These are phyloP conservation scores for Suillus variegatus DNA, from an alignment of 768 basidiomycete species.

Conservation along the genomic window DNA sequence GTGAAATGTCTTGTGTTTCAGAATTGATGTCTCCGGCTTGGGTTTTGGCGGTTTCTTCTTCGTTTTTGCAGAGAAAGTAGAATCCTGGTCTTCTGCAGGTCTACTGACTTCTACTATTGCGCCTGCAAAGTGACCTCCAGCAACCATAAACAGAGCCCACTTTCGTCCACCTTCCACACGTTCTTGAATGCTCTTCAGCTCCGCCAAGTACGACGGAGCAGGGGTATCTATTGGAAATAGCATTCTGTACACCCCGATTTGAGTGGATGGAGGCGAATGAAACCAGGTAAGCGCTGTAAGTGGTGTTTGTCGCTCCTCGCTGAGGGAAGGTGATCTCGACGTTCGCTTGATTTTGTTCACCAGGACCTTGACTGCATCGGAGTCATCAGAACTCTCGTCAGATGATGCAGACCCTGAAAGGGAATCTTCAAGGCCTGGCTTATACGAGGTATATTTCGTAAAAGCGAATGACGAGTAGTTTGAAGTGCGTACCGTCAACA, in stretches of 20 bases:
- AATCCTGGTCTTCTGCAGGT: constrained; percentile 44
- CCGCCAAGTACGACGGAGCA: constrained; percentile 51
- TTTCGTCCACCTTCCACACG: constrained; percentile 57
- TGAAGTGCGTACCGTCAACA: constrained; percentile 65
- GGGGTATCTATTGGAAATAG: constrained; percentile 57
- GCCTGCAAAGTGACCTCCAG: constrained; percentile 98
- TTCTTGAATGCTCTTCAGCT: constrained; percentile 67
- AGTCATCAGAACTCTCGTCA: constrained; percentile 55
- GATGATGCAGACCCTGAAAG: constrained; percentile 91
- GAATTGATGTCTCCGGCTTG: constrained; percentile 77
- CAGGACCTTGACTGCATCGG: constrained; percentile 67
- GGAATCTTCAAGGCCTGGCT: constrained; percentile 76
- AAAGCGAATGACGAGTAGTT: neutral
- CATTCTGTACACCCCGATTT: constrained; percentile 85
- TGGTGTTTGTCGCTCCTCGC: constrained; percentile 40
- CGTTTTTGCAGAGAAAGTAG: constrained; percentile 37
- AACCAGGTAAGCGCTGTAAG: constrained; percentile 88
- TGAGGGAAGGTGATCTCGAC: constrained; percentile 49
- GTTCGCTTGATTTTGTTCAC: constrained; percentile 58
- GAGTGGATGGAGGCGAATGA: constrained; percentile 82
- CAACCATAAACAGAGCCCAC: constrained; percentile 96
- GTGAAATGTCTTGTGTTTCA: constrained; percentile 95
- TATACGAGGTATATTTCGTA: neutral
- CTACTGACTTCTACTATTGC: constrained; percentile 76
- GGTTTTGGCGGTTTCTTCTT: constrained; percentile 63